Percentiles rank a stretch among this genome's conserved stretches.
These are phyloP conservation scores for Rhizophagus prolifer DNA, from an alignment of 192 early-diverging fungal genomes.

Conservation along the genomic window DNA sequence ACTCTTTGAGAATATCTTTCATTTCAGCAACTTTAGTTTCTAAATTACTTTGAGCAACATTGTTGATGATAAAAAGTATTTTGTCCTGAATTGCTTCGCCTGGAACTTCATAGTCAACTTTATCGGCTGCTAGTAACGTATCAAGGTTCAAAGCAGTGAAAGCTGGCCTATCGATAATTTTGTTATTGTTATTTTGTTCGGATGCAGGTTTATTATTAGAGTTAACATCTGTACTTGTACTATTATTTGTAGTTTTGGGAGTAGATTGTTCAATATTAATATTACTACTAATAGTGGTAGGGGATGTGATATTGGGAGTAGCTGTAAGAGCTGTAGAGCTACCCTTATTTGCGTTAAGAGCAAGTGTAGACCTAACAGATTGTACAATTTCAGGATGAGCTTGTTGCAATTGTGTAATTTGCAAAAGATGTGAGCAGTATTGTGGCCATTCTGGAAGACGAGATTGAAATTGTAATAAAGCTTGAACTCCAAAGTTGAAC, in stretches of 20 bases:
- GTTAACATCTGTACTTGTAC: background rate
- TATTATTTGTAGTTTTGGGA: background rate
- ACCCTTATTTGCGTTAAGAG: conserved; percentile 17
- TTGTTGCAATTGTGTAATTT: conserved; percentile 82
- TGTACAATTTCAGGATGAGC: conserved; percentile 70
- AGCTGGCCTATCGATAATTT: conserved; percentile 39
- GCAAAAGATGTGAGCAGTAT: conserved; percentile 78
- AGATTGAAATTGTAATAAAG: conserved; percentile 78
- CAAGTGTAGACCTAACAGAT: conserved; percentile 55
- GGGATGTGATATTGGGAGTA: conserved; percentile 15
- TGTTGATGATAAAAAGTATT: conserved; percentile 97
- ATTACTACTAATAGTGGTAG: conserved; percentile 20
- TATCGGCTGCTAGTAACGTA: conserved; percentile 48
- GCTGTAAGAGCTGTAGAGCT: conserved; percentile 11
- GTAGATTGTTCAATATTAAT: conserved; percentile 1
- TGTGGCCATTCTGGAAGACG: conserved; percentile 90
- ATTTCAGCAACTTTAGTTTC: conserved; percentile 76
- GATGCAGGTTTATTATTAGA: background rate
- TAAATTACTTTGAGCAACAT: conserved; percentile 84
- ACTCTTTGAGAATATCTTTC: conserved; percentile 67
- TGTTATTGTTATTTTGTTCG: conserved; percentile 14
- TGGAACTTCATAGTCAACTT: conserved; percentile 44
- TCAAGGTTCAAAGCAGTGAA: conserved; percentile 68
- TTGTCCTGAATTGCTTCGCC: conserved; percentile 69
- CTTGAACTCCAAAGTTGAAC: conserved; percentile 88